These are phyloP conservation scores for Pogostemon cablin DNA, from an alignment of 257 asterid species.

Conservation along the genomic window DNA sequence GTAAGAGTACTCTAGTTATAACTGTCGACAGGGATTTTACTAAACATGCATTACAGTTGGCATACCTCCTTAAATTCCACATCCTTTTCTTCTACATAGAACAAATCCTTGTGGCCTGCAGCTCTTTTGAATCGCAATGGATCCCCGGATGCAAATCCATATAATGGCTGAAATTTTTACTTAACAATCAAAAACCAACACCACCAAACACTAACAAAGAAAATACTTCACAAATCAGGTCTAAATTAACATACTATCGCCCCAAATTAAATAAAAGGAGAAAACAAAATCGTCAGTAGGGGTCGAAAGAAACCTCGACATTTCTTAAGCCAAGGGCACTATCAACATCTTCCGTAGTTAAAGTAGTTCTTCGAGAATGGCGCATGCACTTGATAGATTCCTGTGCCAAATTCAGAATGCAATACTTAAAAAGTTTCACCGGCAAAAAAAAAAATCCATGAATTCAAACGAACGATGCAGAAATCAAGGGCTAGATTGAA, in stretches of 20 bases:
- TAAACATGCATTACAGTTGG: constrained; percentile 12
- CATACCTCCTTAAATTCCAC: constrained; percentile 94
- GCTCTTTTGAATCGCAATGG: constrained; percentile 88
- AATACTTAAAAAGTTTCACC: not conserved
- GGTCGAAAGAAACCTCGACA: constrained; percentile 64
- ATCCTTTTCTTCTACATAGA: constrained; percentile 82
- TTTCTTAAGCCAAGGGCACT: constrained; percentile 89
- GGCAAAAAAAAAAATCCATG: not conserved
- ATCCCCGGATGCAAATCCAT: constrained; percentile 94
- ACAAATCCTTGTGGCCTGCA: constrained; percentile 92
- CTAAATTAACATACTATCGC: constrained; percentile 13
- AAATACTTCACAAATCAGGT: not conserved
- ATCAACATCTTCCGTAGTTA: constrained; percentile 87
- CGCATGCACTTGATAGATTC: constrained; percentile 98
- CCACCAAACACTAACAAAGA: not conserved
- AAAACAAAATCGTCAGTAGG: not conserved
- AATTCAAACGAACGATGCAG: constrained; percentile 1
- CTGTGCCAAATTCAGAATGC: constrained; percentile 43
- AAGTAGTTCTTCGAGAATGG: constrained; percentile 89
- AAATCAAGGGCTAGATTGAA: not conserved
- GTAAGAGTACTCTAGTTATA: constrained; percentile 16
- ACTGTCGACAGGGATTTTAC: not conserved
- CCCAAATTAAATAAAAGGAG: not conserved
- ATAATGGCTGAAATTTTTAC: constrained; percentile 62
- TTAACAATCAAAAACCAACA: constrained; percentile 30